These are phyloP conservation scores for Bolboschoenus planiculmis DNA, from an alignment of 176 grass and related monocot genomes.

Conservation along the genomic window DNA sequence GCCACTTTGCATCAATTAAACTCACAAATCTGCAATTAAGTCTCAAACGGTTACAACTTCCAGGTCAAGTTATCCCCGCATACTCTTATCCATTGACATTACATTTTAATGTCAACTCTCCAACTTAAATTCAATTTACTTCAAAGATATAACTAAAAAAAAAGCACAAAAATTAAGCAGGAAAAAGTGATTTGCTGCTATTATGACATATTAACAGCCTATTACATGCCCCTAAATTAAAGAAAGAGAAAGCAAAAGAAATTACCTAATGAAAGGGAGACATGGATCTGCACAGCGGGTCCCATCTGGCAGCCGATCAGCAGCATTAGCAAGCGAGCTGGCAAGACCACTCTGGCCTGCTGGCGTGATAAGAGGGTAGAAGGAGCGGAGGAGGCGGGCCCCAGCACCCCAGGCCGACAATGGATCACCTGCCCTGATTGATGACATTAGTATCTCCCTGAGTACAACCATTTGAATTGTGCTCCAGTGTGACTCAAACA, in stretches of 20 bases:
- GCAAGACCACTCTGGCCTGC: constrained; percentile 94
- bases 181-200: neutral
- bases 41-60: neutral
- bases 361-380: constrained; percentile 97
- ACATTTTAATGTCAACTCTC: neutral
- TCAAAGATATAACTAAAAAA: neutral
- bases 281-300: constrained; percentile 95
- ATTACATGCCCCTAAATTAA: neutral
- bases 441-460: constrained; percentile 98
- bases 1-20: neutral
- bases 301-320: constrained; percentile 82
- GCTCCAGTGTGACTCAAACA: constrained; percentile 97
- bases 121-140: neutral
- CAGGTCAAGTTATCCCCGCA: neutral
- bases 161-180: neutral
- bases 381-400: constrained; percentile 90
- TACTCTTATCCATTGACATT: neutral
- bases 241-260: neutral
- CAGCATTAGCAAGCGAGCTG: constrained; percentile 79
- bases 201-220: neutral
- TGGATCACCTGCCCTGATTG: constrained; percentile 82
- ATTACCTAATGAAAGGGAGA: constrained; percentile 94
- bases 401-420: constrained; percentile 90
- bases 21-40: neutral
- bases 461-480: constrained; percentile 93